A percentile compares a stretch with the other conserved stretches of the same genome.
Evolutionary conservation across 148 eudicot species (phyloP).

Genomic region (Cornus suecica): DNA sequence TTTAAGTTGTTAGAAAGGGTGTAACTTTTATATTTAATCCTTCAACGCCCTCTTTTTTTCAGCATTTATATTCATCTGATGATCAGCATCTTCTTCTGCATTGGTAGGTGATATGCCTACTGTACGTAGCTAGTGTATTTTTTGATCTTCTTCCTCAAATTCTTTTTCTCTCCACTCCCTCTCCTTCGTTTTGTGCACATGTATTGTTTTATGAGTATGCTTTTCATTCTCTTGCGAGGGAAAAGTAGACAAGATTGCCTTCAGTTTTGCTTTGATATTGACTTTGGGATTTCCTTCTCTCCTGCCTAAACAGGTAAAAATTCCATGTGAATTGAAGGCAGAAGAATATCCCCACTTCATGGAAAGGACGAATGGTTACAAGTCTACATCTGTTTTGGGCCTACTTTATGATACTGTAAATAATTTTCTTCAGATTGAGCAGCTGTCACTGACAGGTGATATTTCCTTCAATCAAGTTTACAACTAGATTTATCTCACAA

Average conservation of each 20-base stretch:
- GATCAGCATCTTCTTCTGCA: no score
- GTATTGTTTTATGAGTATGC: no score
- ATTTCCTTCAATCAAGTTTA: background rate
- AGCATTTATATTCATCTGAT: no score
- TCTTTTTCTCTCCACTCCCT: background rate
- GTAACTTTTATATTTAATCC: no score
- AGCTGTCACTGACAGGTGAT: conserved; percentile 31
- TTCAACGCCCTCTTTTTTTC: no score
- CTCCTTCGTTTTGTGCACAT: no score
- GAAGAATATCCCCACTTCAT: conserved; percentile 54
- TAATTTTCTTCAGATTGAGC: conserved; percentile 8
- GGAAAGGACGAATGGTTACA: conserved; percentile 34
- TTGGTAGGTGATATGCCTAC: no score
- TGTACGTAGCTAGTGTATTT: no score
- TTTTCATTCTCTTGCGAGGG: background rate
- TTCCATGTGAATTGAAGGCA: conserved; percentile 37
- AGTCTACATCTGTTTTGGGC: conserved; percentile 60
- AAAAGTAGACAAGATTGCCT: background rate
- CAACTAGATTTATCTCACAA: background rate
- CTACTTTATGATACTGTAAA: conserved; percentile 37
- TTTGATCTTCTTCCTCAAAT: background rate
- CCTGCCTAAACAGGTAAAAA: conserved; percentile 35
- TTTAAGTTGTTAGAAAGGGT: no score
- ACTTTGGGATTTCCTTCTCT: background rate
- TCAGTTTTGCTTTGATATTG: background rate